These are phyloP conservation scores for Suillus occidentalis DNA, from an alignment of 768 basidiomycete species.

Conservation along the genomic window DNA sequence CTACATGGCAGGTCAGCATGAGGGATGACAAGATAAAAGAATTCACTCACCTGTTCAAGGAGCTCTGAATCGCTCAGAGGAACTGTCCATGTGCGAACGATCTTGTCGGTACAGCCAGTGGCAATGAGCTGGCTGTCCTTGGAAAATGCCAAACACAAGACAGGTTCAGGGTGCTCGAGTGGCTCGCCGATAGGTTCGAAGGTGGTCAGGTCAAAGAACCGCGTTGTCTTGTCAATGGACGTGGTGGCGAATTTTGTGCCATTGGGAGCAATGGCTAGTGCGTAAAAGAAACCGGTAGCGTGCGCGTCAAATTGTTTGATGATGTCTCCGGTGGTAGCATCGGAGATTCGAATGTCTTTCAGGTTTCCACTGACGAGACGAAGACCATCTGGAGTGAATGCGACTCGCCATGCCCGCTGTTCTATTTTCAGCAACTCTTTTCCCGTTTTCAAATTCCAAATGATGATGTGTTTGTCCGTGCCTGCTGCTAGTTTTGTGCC, in stretches of 20 bases:
- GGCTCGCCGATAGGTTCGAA: background rate
- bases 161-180: background rate
- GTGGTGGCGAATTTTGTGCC: background rate
- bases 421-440: background rate
- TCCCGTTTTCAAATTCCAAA: background rate
- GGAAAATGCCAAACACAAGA: background rate
- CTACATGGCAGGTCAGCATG: background rate
- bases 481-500: constrained; percentile 7
- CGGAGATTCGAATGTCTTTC: background rate
- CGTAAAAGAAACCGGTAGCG: too few relatives aligned
- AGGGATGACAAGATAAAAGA: background rate
- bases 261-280: background rate
- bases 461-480: background rate
- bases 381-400: background rate
- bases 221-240: background rate
- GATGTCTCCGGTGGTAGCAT: background rate
- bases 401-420: background rate
- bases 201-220: background rate
- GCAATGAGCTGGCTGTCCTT: background rate
- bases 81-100: background rate
- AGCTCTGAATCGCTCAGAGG: background rate
- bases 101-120: background rate
- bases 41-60: background rate
- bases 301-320: background rate
- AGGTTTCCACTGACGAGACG: background rate